Conservation (phyloP, 2,329 filamentous ascomycete species). For the Dactylellina cionopaga region DNA sequence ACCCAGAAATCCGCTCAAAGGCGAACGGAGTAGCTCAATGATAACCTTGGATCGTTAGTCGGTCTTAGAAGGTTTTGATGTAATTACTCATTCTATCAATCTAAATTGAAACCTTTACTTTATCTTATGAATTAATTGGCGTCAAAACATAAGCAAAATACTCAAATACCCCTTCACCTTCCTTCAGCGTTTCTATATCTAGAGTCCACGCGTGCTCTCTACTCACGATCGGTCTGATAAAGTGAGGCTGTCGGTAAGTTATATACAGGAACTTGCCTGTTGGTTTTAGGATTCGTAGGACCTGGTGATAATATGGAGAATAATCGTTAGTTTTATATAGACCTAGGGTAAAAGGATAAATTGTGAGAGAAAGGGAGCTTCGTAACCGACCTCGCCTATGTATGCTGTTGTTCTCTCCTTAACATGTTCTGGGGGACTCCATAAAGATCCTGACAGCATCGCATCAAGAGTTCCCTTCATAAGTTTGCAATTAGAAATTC, state of each 20-base stretch:
- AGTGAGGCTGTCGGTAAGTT: slow-evolving; percentile 56
- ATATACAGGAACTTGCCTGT: slow-evolving; percentile 54
- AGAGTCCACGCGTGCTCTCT: slow-evolving; percentile 46
- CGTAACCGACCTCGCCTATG: slow-evolving; percentile 54
- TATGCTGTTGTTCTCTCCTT: slow-evolving; percentile 53
- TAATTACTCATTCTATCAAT: too few species aligned
- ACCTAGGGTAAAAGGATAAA: neutral
- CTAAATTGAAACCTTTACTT: too few species aligned
- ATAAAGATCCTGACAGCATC: slow-evolving; percentile 55
- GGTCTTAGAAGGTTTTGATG: too few species aligned
- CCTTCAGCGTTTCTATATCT: slow-evolving; percentile 52
- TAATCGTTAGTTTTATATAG: slow-evolving; percentile 6
- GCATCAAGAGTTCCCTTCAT: slow-evolving; percentile 54
- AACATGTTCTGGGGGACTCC: slow-evolving; percentile 54
- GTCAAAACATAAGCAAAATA: slow-evolving; percentile 55
- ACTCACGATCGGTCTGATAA: slow-evolving; percentile 54
- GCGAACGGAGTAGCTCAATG: slow-evolving; percentile 1
- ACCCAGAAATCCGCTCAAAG: slow-evolving; percentile 60
- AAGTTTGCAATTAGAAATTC: neutral
- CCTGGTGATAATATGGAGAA: slow-evolving; percentile 4
- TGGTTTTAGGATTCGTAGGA: slow-evolving; percentile 53
- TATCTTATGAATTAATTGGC: too few species aligned
- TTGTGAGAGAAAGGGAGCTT: too few species aligned
- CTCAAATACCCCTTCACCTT: slow-evolving; percentile 54
- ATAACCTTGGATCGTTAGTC: too few species aligned